Base-by-base conservation (phyloP, 1,284 basidiomycete species). In the Cryptococcus sp. region DNA sequence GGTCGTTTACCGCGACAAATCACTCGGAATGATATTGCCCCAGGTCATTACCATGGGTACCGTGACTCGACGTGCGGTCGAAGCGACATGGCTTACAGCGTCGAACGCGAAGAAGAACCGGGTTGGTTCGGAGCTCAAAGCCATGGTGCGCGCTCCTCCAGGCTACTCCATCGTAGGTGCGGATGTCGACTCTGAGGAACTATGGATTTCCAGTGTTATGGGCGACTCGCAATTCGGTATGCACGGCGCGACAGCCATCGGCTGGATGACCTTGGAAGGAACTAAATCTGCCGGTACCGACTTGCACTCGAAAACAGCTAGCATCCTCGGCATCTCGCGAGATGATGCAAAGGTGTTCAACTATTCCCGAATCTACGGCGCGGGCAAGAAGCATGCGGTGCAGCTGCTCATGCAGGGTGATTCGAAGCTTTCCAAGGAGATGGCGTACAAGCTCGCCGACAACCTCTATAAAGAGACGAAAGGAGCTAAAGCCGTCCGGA, bases 191-290 rank as follows among this genome's bases (percentile, higher is more conserved):
- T 96, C 92, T 35, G 94, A 99, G 79, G 96, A 99, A 78, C 82
- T 99, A 23, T 99, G 96, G 96, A 99, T 99, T 67, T 96, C 94
- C 48, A 94, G 91, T 71, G 92, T 93, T 60, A 96, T 98, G 92
- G 95, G 95, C 3, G 96, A 99, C 73, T 92, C 94, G 0, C 95
- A 99, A 78, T 97, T 99, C 74, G 96, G 95, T 8, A 79, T 97
- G 58, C 95, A 99, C 69, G 95, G 96, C 17, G 93, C 93, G 3
- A 97, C 94, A 0, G 93, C 95, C 0, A 88, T 99, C 47, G 96
- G 95, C 0, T 99, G 95, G 96, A 99, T 99, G 95, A 99, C 95
- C 13, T 85, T 99, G 25, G 96, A 99, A 78, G 96, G 96, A 1
- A 97, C 94, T n/a, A 99, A 99, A 78, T 84, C 88, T 0, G 88